phyloP scores from a whole-genome alignment of 345 rosid species.

The Barbarea vulgaris region DNA sequence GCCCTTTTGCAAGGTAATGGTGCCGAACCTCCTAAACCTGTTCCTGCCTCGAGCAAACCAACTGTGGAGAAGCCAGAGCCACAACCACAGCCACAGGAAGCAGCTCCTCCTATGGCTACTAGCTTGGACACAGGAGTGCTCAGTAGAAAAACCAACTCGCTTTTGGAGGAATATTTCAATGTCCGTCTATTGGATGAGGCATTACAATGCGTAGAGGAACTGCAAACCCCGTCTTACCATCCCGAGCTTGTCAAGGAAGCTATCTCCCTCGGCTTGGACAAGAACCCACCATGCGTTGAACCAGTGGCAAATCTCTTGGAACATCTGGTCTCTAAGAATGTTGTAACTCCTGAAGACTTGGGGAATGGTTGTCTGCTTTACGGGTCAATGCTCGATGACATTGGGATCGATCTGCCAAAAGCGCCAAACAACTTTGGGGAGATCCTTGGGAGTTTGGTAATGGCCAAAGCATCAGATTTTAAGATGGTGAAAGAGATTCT shows the following conservation, averaged over 20 bases:
- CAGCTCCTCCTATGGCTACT: slow-evolving; percentile 39
- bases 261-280: slow-evolving; percentile 67
- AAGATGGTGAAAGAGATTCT: slow-evolving; percentile 61
- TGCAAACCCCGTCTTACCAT: slow-evolving; percentile 63
- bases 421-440: slow-evolving; percentile 82
- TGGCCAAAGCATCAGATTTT: slow-evolving; percentile 57
- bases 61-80: slow-evolving; percentile 26
- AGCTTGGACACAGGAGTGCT: slow-evolving; percentile 54
- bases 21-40: slow-evolving; percentile 27
- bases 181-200: slow-evolving; percentile 67
- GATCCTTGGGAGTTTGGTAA: slow-evolving; percentile 64
- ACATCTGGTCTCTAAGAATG: slow-evolving; percentile 51
- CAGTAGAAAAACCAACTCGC: slow-evolving; percentile 59
- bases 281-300: slow-evolving; percentile 63
- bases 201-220: slow-evolving; percentile 69
- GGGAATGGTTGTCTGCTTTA: slow-evolving; percentile 70
- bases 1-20: slow-evolving; percentile 74
- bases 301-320: slow-evolving; percentile 55
- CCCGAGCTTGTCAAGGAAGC: slow-evolving; percentile 87
- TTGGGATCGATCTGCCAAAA: slow-evolving; percentile 83
- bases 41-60: slow-evolving; percentile 36
- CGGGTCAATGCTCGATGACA: slow-evolving; percentile 71
- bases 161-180: slow-evolving; percentile 75
- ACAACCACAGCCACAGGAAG: slow-evolving; percentile 20
- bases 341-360: slow-evolving; percentile 53